Percentiles rank a stretch among this genome's conserved stretches.
Conservation (phyloP, 768 basidiomycete species). For the Zangia roseola region DNA sequence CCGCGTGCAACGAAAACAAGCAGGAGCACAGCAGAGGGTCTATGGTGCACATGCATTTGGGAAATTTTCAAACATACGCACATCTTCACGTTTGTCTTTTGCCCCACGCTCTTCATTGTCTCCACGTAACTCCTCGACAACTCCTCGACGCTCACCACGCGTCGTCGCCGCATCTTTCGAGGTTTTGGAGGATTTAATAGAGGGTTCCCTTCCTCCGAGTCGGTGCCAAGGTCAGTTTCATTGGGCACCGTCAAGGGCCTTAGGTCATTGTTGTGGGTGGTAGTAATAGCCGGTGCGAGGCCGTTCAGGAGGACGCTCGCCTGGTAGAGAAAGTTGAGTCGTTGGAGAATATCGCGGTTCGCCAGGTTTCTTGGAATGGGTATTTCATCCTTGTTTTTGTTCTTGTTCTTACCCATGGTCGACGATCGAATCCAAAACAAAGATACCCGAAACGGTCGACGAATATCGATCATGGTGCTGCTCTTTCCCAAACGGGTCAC, state of each 20-base stretch:
- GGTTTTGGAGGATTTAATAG: too few relatives aligned
- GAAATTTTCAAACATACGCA: constrained; percentile 37
- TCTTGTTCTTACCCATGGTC: constrained; percentile 65
- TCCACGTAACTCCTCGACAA: too few relatives aligned
- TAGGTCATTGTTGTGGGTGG: not conserved
- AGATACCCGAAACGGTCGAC: too few relatives aligned
- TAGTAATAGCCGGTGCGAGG: constrained; percentile 22
- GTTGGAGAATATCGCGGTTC: constrained; percentile 77
- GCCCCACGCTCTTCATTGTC: constrained; percentile 64
- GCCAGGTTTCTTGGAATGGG: constrained; percentile 57
- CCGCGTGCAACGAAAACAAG: not conserved
- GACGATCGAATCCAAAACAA: too few relatives aligned
- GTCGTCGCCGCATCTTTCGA: too few relatives aligned
- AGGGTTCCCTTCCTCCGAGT: not conserved
- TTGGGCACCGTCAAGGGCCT: not conserved
- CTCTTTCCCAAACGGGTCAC: too few relatives aligned
- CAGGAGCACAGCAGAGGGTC: too few relatives aligned
- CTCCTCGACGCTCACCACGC: too few relatives aligned
- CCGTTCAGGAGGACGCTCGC: constrained; percentile 65
- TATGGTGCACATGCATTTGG: too few relatives aligned
- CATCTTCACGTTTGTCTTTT: constrained; percentile 79
- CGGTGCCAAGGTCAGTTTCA: not conserved
- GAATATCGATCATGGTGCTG: too few relatives aligned
- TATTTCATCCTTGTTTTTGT: too few relatives aligned
- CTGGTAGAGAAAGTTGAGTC: constrained; percentile 85